Evolutionary conservation across 768 basidiomycete genomes (phyloP).

Genomic region (Suillus decipiens): DNA sequence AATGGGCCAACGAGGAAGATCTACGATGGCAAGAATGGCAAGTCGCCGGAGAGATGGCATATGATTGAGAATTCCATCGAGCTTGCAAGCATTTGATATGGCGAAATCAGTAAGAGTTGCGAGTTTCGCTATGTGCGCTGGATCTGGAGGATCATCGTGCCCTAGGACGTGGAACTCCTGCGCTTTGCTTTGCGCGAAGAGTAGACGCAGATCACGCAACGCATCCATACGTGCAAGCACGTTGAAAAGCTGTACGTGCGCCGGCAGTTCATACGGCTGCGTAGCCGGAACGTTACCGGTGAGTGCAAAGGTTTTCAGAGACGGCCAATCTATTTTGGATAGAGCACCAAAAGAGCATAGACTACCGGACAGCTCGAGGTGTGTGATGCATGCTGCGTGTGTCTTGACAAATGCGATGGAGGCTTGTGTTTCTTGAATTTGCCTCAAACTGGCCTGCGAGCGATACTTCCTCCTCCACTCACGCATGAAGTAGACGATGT

Average conservation of each 20-base stretch:
- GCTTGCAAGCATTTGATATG: slow-evolving; percentile 36
- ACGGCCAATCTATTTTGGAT: slow-evolving; percentile 33
- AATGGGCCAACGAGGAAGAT: slow-evolving; percentile 38
- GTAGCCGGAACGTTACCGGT: slow-evolving; percentile 32
- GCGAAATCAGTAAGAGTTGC: slow-evolving; percentile 37
- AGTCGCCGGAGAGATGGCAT: slow-evolving; percentile 30
- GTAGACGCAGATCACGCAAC: slow-evolving; percentile 31
- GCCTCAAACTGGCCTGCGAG: slow-evolving; percentile 31
- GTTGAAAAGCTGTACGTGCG: slow-evolving; percentile 29
- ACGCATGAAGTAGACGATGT: slow-evolving; percentile 36
- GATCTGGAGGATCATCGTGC: slow-evolving; percentile 18
- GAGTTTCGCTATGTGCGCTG: slow-evolving; percentile 27
- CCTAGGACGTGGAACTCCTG: slow-evolving; percentile 32
- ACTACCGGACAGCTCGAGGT: slow-evolving; percentile 35
- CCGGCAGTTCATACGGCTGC: slow-evolving; percentile 14
- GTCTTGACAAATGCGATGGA: slow-evolving; percentile 31
- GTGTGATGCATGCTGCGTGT: slow-evolving; percentile 31
- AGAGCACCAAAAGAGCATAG: slow-evolving; percentile 28
- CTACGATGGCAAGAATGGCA: slow-evolving; percentile 35
- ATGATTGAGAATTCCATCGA: slow-evolving; percentile 31
- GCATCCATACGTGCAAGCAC: slow-evolving; percentile 33
- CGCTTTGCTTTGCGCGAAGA: slow-evolving; percentile 31
- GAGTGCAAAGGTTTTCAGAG: slow-evolving; percentile 29
- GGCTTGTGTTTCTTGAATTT: slow-evolving; percentile 31
- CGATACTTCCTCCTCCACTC: slow-evolving; percentile 39